Percentiles rank a stretch among this genome's conserved stretches.
phyloP scores from a whole-genome alignment of 371 early-diverging fungal genomes.

The Chytridium lagenaria region DNA sequence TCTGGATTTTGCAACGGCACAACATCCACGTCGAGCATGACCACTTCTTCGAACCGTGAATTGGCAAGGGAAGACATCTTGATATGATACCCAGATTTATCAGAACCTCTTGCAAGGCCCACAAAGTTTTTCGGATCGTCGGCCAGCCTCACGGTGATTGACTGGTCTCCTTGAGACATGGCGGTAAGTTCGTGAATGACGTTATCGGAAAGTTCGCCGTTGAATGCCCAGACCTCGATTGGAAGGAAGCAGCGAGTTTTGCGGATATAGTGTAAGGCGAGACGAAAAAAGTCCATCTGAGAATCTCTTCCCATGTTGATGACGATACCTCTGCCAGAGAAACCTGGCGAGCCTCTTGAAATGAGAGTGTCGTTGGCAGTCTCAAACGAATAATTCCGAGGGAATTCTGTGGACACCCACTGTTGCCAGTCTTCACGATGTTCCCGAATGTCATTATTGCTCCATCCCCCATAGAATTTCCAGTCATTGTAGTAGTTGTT shows the following conservation, averaged over 20 bases:
- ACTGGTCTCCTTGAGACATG: neutral
- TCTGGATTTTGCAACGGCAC: conserved; percentile 54
- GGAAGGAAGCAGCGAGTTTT: neutral
- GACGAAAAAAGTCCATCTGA: neutral
- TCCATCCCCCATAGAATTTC: neutral
- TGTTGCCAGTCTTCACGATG: neutral
- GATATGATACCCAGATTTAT: conserved; percentile 12
- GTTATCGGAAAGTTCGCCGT: neutral
- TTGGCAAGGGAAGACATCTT: conserved; percentile 61
- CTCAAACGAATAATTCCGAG: neutral
- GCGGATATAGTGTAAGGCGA: neutral
- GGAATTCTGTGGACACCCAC: neutral
- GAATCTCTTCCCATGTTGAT: neutral
- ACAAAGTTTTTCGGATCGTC: neutral
- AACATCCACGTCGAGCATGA: conserved; percentile 68
- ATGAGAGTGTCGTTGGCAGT: neutral
- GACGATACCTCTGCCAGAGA: neutral
- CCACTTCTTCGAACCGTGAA: conserved; percentile 53
- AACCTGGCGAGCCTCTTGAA: neutral
- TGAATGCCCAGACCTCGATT: conserved; percentile 2
- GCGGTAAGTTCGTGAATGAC: neutral
- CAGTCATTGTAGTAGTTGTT: neutral
- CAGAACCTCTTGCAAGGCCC: neutral
- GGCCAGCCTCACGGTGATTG: neutral
- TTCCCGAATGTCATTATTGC: neutral